Evolutionary conservation across 257 asterid genomes (phyloP).

Genomic region (Penstemon barbatus): DNA sequence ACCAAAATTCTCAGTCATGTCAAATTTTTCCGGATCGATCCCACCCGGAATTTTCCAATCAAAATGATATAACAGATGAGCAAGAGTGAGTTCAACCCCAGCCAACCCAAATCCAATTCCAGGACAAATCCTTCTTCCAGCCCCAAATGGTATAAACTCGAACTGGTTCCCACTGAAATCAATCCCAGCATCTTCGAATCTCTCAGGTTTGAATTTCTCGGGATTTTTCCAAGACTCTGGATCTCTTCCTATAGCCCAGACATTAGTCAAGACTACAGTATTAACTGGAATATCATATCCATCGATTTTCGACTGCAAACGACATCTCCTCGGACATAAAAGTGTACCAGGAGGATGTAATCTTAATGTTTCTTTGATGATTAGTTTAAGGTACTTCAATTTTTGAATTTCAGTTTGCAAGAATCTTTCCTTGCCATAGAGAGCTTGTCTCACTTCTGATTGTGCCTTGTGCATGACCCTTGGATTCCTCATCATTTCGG

Average conservation of each 20-base stretch:
- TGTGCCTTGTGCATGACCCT: conserved; percentile 36
- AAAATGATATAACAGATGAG: conserved; percentile 33
- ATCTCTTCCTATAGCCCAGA: conserved; percentile 34
- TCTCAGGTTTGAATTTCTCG: conserved; percentile 28
- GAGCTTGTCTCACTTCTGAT: conserved; percentile 32
- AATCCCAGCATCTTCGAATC: conserved; percentile 23
- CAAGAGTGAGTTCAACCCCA: conserved; percentile 31
- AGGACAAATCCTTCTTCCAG: conserved; percentile 42
- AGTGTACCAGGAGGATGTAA: conserved; percentile 34
- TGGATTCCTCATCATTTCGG: conserved; percentile 44
- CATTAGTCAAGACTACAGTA: conserved; percentile 34
- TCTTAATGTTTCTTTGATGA: conserved; percentile 34
- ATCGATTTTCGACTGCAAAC: conserved; percentile 22
- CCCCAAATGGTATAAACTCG: conserved; percentile 38
- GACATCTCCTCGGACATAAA: conserved; percentile 28
- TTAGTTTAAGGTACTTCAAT: conserved; percentile 30
- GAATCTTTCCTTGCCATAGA: conserved; percentile 23
- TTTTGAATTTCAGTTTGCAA: conserved; percentile 28
- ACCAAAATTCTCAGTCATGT: conserved; percentile 39
- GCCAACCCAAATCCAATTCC: conserved; percentile 31
- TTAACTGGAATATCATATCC: conserved; percentile 33
- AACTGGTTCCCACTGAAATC: conserved; percentile 32
- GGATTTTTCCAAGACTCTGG: conserved; percentile 25
- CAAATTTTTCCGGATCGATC: conserved; percentile 25
- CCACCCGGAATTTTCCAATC: conserved; percentile 40